Conservation (phyloP, 441 rosid genomes). For the Erodium moschatum region DNA sequence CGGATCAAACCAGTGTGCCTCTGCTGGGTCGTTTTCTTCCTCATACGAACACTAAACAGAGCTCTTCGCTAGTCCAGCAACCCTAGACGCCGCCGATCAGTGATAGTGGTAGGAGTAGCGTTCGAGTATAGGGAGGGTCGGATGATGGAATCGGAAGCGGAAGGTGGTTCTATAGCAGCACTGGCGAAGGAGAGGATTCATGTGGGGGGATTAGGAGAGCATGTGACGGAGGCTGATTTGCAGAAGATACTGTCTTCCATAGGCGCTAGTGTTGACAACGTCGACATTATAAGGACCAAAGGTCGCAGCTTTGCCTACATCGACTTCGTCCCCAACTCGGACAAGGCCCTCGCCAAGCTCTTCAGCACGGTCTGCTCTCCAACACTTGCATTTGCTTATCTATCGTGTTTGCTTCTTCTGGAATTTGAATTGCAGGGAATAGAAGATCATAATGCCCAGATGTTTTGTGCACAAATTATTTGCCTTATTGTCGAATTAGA, state of each 20-base stretch:
- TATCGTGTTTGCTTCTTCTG: background rate
- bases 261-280: constrained; percentile 35
- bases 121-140: too few species aligned
- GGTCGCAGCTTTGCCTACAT: constrained; percentile 78
- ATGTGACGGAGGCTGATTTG: constrained; percentile 51
- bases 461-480: background rate
- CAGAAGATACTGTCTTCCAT: constrained; percentile 41
- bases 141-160: background rate
- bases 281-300: constrained; percentile 63
- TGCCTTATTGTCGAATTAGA: too few species aligned
- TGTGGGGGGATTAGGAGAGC: constrained; percentile 75
- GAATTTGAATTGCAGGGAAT: too few species aligned
- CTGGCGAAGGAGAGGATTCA: constrained; percentile 31
- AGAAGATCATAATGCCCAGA: background rate
- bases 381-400: background rate
- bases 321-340: constrained; percentile 49
- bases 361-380: constrained; percentile 46
- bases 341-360: constrained; percentile 62
- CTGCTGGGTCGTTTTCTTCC: too few species aligned
- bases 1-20: too few species aligned
- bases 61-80: too few species aligned
- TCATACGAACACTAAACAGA: too few species aligned
- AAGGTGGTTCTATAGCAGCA: background rate
- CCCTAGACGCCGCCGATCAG: too few species aligned
- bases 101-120: too few species aligned